Conservation (phyloP, 176 grass and related monocot genomes). For the Carex scoparia region DNA sequence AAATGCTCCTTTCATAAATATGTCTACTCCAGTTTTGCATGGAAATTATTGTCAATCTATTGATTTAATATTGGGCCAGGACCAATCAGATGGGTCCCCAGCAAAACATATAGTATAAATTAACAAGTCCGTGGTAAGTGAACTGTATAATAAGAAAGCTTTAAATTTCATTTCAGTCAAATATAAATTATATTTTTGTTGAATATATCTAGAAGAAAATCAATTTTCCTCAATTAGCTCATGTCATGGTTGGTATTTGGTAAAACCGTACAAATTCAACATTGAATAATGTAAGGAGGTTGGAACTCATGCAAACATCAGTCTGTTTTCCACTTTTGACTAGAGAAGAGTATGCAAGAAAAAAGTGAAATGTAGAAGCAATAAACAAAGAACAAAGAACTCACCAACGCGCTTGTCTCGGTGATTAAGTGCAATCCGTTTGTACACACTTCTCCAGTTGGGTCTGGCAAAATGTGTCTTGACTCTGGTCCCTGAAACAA, state of each 20-base stretch:
- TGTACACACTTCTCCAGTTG: constrained; percentile 82
- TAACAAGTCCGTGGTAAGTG: background rate
- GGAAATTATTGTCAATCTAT: background rate
- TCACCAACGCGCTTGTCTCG: constrained; percentile 61
- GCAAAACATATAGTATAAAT: background rate
- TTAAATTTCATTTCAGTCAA: constrained; percentile 6
- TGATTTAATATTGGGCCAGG: background rate
- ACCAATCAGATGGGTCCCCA: background rate
- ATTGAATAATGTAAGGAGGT: constrained; percentile 5
- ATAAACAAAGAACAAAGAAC: background rate
- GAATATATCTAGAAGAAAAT: background rate
- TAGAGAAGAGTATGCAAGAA: background rate
- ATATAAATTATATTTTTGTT: background rate
- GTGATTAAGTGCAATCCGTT: constrained; percentile 75
- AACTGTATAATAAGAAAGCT: background rate
- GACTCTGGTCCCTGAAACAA: constrained; percentile 79
- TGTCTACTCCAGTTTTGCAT: background rate
- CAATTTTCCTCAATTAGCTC: background rate
- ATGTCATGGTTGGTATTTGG: constrained; percentile 8
- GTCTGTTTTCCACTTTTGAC: constrained; percentile 1
- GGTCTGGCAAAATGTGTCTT: constrained; percentile 92
- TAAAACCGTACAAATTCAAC: background rate
- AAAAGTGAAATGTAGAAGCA: background rate
- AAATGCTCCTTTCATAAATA: background rate
- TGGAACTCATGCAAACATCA: background rate